Base-by-base conservation (phyloP, 306 rosid species). In the Arachis hypogaea region DNA sequence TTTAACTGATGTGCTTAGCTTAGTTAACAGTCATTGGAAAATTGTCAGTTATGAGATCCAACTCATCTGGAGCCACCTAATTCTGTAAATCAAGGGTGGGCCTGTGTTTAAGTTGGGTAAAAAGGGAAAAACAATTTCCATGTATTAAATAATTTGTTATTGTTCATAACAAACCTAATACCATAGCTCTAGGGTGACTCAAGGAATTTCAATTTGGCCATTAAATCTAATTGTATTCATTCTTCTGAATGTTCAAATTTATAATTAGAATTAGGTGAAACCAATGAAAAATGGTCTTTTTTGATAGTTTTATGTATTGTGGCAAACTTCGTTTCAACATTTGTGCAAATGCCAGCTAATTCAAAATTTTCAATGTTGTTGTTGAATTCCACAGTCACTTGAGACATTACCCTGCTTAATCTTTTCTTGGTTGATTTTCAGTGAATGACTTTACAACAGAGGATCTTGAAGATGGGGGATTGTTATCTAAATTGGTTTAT, bases 401-500 rank as follows among this genome's bases (percentile, higher is more conserved):
- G 61, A 68, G 22, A 41, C 33, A 18, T 40, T 6, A 7, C 76
- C 57, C 28, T 59, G 66, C 75, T 60, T 61, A 64, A 63, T 73
- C 22, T 63, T 68, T 30, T 70, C 47, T 64, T 78, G 57, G 83
- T 76, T 82, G 79, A 38, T 63, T 78, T 78, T 78, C 80, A 71
- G 86, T 44, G 71, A 75, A 63, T 64, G 62, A 70, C 68, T 75
- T 82, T 58, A 69, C 78, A 71, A 45, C 43, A 51, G 47, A 84
- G 77, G 74, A 81, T 79, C 45, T 73, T 73, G 75, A 82, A 82
- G 87, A 57, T 80, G 68, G 50, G 63, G 85, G 73, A 82, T 66
- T 73, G 62, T 72, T 79, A 43, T 66, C 68, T 11, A 76, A 64
- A 63, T 86, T 88, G 91, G 71, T 81, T 55, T 84, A 85, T 28